Percentiles rank a stretch among this genome's conserved stretches.
These are phyloP conservation scores for Neurospora cerealis DNA, from an alignment of 495 filamentous ascomycete genomes.

Conservation along the genomic window DNA sequence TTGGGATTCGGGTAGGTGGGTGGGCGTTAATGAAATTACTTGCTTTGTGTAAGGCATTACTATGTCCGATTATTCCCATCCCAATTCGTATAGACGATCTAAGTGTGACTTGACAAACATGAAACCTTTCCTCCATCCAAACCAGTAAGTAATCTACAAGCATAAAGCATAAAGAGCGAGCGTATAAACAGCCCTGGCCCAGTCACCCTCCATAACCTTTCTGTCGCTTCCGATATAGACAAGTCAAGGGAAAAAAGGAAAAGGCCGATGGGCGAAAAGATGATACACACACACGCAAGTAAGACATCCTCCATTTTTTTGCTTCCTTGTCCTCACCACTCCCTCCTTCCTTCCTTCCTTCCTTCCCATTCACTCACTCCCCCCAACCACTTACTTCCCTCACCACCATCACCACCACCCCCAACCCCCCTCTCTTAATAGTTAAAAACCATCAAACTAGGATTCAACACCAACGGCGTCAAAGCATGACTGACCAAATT, in stretches of 20 bases:
- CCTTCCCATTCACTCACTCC: too few relatives aligned
- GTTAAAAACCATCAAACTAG: constrained; percentile 65
- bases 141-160: neutral
- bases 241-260: neutral
- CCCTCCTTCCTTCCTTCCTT: neutral
- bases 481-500: constrained; percentile 54
- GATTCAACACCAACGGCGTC: constrained; percentile 59
- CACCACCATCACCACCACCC: neutral
- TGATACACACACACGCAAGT: neutral
- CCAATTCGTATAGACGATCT: neutral
- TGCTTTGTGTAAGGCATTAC: neutral
- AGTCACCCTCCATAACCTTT: neutral
- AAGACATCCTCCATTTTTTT: neutral
- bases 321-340: neutral
- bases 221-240: neutral
- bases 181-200: neutral
- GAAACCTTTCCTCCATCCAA: neutral
- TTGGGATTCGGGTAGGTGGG: neutral
- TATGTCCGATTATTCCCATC: neutral
- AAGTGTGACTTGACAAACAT: neutral
- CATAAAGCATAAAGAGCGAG: neutral
- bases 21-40: neutral
- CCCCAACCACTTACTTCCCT: neutral
- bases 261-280: neutral
- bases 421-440: constrained; percentile 32